Conservation (phyloP, 768 basidiomycete genomes). For the Phanerochaete carnosa region DNA sequence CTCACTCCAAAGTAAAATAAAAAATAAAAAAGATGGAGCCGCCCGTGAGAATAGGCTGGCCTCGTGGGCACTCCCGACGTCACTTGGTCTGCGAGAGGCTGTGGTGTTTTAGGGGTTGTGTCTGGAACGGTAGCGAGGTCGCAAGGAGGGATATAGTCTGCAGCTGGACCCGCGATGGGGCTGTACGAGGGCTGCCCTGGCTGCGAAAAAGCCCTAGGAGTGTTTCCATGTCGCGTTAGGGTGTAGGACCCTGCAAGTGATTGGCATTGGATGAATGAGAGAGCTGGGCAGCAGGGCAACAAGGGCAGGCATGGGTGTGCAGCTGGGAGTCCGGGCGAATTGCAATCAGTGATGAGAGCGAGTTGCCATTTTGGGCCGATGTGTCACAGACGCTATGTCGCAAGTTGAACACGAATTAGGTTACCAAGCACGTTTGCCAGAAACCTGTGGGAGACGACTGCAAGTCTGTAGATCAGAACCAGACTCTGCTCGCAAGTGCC, state of each 20-base stretch:
- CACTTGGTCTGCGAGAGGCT: neutral
- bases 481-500: neutral
- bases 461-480: neutral
- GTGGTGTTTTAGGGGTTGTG: neutral
- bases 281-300: neutral
- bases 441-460: neutral
- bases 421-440: neutral
- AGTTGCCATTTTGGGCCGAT: slow-evolving; percentile 1
- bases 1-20: neutral
- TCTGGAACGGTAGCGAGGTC: neutral
- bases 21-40: neutral
- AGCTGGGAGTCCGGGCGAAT: no score
- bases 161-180: neutral
- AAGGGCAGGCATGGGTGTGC: no score
- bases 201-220: neutral
- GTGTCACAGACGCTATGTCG: slow-evolving; percentile 4
- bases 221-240: no score
- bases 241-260: no score
- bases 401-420: no score
- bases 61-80: neutral
- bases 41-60: neutral
- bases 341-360: neutral
- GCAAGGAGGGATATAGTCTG: neutral
- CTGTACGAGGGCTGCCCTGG: neutral
- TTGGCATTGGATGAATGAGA: no score